A percentile compares a stretch with the other conserved stretches of the same genome.
phyloP scores from a whole-genome alignment of 2,329 filamentous ascomycete genomes.

The Tolypocladium amazonense region DNA sequence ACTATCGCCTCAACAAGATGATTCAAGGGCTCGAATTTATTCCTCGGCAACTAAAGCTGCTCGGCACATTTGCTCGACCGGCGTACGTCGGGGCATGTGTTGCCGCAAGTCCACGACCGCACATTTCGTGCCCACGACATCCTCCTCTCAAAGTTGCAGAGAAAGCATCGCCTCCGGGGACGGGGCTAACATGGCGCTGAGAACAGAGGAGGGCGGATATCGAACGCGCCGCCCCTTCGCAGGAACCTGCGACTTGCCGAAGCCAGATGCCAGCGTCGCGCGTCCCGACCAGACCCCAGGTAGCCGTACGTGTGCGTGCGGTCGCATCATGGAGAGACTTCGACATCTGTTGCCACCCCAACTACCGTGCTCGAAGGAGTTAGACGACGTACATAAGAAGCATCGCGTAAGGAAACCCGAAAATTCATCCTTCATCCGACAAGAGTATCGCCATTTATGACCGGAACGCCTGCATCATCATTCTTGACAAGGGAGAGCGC shows the following conservation, averaged over 20 bases:
- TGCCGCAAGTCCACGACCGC: background rate
- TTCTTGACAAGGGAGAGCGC: conserved; percentile 6
- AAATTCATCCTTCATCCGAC: conserved; percentile 13
- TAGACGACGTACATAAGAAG: background rate
- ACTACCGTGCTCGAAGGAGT: background rate
- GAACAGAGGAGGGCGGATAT: too few species aligned
- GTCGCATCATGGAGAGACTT: background rate
- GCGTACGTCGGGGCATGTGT: background rate
- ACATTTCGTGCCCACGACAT: background rate
- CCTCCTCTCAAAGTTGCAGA: background rate
- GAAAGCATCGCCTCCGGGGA: background rate
- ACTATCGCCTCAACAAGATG: background rate
- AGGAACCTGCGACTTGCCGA: background rate
- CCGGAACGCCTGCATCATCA: conserved; percentile 25
- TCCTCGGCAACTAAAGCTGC: background rate
- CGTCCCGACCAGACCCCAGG: background rate
- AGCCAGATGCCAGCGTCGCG: background rate
- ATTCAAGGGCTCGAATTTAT: background rate
- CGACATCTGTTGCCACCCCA: background rate
- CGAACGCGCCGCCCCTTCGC: background rate
- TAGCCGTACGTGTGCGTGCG: background rate
- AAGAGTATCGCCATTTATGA: conserved; percentile 16
- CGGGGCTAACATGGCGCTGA: background rate
- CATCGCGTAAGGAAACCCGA: conserved; percentile 3
- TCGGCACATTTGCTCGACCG: background rate